phyloP scores from a whole-genome alignment of 2,329 filamentous ascomycete species.

The Neopestalotiopsis sp. region DNA sequence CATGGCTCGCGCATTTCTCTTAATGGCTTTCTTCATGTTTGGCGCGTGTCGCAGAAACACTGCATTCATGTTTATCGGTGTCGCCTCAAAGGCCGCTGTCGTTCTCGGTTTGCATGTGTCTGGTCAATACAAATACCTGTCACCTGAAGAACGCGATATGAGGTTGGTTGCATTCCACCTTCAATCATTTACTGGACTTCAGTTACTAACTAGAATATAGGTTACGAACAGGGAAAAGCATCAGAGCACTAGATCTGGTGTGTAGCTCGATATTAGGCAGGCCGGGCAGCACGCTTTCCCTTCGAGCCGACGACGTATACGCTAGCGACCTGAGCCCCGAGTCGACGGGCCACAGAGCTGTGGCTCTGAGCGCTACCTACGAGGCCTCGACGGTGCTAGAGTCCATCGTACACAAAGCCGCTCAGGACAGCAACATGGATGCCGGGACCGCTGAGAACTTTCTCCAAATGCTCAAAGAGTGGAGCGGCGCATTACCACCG shows the following conservation, averaged over 20 bases:
- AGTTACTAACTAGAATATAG: constrained; percentile 29
- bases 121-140: constrained; percentile 13
- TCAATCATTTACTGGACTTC: neutral
- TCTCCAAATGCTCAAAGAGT: constrained; percentile 12
- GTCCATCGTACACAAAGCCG: constrained; percentile 15
- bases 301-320: constrained; percentile 33
- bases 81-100: constrained; percentile 61
- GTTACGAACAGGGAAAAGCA: constrained; percentile 49
- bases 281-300: constrained; percentile 39
- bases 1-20: constrained; percentile 55
- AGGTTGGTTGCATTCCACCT: constrained; percentile 1
- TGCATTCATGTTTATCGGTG: constrained; percentile 67
- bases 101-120: constrained; percentile 52
- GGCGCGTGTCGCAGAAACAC: constrained; percentile 63
- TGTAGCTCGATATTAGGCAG: constrained; percentile 54
- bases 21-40: constrained; percentile 65
- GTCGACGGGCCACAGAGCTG: constrained; percentile 25
- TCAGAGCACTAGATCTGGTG: constrained; percentile 51
- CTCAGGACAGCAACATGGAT: constrained; percentile 16
- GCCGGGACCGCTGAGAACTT: constrained; percentile 10
- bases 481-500: constrained; percentile 13
- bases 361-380: constrained; percentile 10
- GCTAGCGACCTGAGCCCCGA: constrained; percentile 25
- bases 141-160: constrained; percentile 11
- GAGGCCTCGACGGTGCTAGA: constrained; percentile 12